Evolutionary conservation across 257 asterid genomes (phyloP).

Genomic region (Verbena officinalis): DNA sequence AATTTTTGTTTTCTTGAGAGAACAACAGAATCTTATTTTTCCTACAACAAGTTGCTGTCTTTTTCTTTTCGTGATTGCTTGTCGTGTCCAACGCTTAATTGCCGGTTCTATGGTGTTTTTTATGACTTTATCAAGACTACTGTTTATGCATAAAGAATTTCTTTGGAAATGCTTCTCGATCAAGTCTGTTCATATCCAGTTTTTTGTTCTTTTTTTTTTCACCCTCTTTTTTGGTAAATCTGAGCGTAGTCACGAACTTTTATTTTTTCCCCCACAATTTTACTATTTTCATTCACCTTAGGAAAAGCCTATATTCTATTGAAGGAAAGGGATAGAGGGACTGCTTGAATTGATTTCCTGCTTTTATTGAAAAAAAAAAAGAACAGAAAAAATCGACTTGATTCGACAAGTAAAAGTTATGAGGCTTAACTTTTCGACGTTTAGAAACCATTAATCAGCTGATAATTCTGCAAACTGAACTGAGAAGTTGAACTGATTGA

Average conservation of each 20-base stretch:
- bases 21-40: constrained; percentile 7
- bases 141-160: neutral
- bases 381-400: too few species aligned
- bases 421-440: neutral
- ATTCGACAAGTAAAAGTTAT: neutral
- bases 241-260: neutral
- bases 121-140: neutral
- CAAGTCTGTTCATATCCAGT: neutral
- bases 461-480: neutral
- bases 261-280: neutral
- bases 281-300: neutral
- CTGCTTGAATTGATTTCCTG: too few species aligned
- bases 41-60: neutral
- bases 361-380: too few species aligned
- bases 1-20: constrained; percentile 1
- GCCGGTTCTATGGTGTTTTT: neutral
- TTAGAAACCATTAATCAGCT: neutral
- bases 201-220: neutral
- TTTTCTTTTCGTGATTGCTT: constrained; percentile 10
- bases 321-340: too few species aligned
- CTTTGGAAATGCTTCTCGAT: constrained; percentile 3
- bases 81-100: neutral
- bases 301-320: too few species aligned
- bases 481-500: constrained; percentile 15
- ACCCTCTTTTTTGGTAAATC: neutral